Conservation (phyloP, 225 moss, liverwort and hornwort species). For the Pleurozium schreberi region DNA sequence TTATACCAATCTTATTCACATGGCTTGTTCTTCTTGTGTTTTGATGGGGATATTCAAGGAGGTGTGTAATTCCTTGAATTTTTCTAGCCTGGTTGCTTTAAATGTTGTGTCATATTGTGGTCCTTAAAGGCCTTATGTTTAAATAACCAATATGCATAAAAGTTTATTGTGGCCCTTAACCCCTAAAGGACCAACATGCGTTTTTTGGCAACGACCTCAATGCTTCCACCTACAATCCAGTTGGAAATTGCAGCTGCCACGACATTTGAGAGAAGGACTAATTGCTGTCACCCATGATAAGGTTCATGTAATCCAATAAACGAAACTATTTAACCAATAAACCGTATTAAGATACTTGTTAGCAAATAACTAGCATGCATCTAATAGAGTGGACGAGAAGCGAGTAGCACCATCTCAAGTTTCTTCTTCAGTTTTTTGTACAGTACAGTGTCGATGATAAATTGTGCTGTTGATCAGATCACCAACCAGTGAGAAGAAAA, state of each 20-base stretch:
- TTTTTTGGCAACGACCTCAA: no score
- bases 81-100: no score
- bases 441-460: conserved; percentile 54
- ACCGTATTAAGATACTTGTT: neutral
- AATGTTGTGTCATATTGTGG: no score
- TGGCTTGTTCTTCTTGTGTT: no score
- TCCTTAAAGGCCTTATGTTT: no score
- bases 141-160: no score
- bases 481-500: neutral
- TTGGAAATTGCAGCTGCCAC: neutral
- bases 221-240: conserved; percentile 68
- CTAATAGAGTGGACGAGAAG: neutral
- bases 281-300: neutral
- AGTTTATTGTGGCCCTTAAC: no score
- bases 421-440: conserved; percentile 66
- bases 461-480: conserved; percentile 37
- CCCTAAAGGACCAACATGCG: no score
- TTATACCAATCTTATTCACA: no score
- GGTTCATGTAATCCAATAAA: neutral
- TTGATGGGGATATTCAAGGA: no score
- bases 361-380: neutral
- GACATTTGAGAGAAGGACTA: neutral
- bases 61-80: no score
- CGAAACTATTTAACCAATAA: neutral
- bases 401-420: conserved; percentile 71